Base-by-base conservation (phyloP, 352 stramenopile genomes). In the Phytophthora boehmeriae region DNA sequence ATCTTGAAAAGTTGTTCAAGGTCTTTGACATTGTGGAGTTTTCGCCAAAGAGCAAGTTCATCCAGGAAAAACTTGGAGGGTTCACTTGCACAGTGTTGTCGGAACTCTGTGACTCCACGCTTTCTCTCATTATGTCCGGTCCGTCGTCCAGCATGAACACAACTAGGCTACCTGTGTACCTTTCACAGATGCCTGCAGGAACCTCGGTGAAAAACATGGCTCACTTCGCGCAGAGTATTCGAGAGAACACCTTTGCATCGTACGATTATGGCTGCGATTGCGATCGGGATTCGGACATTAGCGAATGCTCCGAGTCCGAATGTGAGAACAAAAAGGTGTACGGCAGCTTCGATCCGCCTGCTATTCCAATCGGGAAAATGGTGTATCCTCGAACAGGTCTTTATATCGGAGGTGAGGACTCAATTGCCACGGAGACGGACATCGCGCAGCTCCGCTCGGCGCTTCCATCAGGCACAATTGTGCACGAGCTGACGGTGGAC, bases 201-300 rank as follows among this genome's bases (percentile, higher is more conserved):
- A 79, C 71, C 11, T 76, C 66, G 0, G 66, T 76, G 42, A 79
- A 79, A 64, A 79, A 74, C 58, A 43, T 79, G 25, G 71, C 39
- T 3, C 71, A 79, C 39, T 79, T 62, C 49, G 71, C 66, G 19
- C 71, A 79, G 55, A 50, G 50, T 35, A 76, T 79, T 35, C 71
- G 71, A n/a, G 54, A 63, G 45, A 45, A 74, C n/a, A 71, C 58
- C 8, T 79, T 74, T 46, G 56, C 59, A 16, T 48, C 49, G 25
- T 79, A 66, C 54, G 71, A 79, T 56, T 79, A 76, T 43, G 71
- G 71, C 34, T 79, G 70, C 49, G 6, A 20, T 11, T 78, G 70
- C 52, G 47, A 47, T 0, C 5, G 35, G 17, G 17, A 42, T 13
- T 59, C 74, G 8, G 59, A 56, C 6, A 50, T 73, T 16, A 30